These are phyloP conservation scores for Candida labiduridarum DNA, from an alignment of 1,139 yeast species.

Conservation along the genomic window DNA sequence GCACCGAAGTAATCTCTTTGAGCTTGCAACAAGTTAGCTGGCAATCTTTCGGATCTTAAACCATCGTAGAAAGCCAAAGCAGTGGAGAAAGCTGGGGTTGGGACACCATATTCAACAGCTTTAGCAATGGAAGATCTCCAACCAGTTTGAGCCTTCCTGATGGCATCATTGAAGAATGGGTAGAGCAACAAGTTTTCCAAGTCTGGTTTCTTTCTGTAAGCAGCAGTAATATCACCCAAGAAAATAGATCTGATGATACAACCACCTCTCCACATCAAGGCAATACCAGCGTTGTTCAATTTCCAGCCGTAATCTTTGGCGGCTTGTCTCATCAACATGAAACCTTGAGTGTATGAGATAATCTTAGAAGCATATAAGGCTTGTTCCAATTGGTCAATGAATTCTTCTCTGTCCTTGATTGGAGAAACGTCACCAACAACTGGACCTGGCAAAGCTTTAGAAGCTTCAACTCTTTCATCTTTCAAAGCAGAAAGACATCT, in stretches of 20 bases:
- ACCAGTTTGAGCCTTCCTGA: conserved; percentile 89
- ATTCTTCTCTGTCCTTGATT: conserved; percentile 68
- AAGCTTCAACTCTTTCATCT: conserved; percentile 86
- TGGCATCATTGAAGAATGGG: conserved; percentile 91
- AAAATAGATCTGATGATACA: conserved; percentile 99
- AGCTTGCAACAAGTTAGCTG: conserved; percentile 98
- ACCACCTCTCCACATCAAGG: conserved; percentile 99
- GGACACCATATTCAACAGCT: conserved; percentile 85
- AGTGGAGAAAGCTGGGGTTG: conserved; percentile 97
- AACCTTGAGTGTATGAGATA: conserved; percentile 98
- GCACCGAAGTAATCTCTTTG: conserved; percentile 99
- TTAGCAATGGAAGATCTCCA: conserved; percentile 89
- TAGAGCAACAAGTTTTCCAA: conserved; percentile 94
- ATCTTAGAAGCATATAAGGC: conserved; percentile 98
- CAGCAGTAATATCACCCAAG: conserved; percentile 95
- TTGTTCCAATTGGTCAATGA: conserved; percentile 94
- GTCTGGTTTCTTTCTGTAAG: conserved; percentile 91
- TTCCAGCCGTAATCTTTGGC: conserved; percentile 97
- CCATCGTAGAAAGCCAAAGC: conserved; percentile 99
- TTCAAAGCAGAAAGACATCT: conserved; percentile 95
- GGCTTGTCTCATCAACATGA: conserved; percentile 98
- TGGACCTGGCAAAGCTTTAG: conserved; percentile 81
- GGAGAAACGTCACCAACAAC: conserved; percentile 51
- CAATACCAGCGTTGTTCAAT: conserved; percentile 96
- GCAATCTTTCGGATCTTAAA: conserved; percentile 92